A percentile compares a stretch with the other conserved stretches of the same genome.
Conservation (phyloP, 2,329 filamentous ascomycete species). For the Nothomitra cinnamomea region DNA sequence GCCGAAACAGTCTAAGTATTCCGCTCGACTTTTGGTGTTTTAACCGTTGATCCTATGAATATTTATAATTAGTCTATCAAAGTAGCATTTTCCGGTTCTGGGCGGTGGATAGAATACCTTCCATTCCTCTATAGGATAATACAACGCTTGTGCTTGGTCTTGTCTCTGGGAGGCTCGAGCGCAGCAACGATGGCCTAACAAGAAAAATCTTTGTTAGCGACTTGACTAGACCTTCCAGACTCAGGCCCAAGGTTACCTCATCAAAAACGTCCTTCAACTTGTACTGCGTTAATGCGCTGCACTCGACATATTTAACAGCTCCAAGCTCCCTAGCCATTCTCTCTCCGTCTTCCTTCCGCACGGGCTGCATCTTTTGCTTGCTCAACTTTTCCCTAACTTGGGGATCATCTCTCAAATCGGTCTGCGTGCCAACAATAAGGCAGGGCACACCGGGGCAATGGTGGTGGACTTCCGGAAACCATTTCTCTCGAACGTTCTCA, state of each 20-base stretch:
- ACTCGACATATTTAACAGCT: conserved; percentile 97
- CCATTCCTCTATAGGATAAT: conserved; percentile 40
- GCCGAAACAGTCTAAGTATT: background rate
- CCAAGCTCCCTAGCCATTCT: conserved; percentile 94
- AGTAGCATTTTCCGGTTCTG: too few relatives aligned
- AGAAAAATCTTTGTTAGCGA: background rate
- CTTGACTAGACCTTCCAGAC: background rate
- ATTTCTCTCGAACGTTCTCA: conserved; percentile 98
- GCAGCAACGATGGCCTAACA: conserved; percentile 82
- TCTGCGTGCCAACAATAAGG: conserved; percentile 94
- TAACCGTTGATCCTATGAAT: too few relatives aligned
- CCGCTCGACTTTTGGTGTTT: too few relatives aligned
- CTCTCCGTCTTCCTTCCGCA: conserved; percentile 84
- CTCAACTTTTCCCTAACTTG: conserved; percentile 78
- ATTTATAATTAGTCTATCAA: too few relatives aligned
- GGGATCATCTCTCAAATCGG: conserved; percentile 80
- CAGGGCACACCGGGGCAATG: conserved; percentile 96
- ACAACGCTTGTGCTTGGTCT: conserved; percentile 57
- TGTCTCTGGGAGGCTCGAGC: conserved; percentile 69
- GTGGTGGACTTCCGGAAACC: conserved; percentile 97
- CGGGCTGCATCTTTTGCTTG: conserved; percentile 92
- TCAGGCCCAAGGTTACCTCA: conserved; percentile 46
- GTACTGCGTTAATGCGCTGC: conserved; percentile 93
- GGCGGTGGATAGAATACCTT: background rate
- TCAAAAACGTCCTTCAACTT: conserved; percentile 99